Conservation (phyloP, 495 filamentous ascomycete genomes). For the Hypoxylon lienhwacheense region DNA sequence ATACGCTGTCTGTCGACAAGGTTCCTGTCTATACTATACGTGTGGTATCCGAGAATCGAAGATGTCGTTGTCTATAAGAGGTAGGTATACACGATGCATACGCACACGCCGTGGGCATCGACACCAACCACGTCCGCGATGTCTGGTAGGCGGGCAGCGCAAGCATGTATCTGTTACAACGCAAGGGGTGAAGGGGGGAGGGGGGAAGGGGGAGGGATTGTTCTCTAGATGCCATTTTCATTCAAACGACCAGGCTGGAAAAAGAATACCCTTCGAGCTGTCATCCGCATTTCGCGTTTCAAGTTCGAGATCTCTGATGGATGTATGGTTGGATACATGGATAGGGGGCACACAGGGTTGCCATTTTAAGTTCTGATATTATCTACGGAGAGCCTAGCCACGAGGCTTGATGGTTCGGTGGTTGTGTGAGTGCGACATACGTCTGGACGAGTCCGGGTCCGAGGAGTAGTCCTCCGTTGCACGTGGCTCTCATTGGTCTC, state of each 20-base stretch:
- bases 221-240: slow-evolving; percentile 20
- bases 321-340: no score
- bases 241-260: slow-evolving; percentile 19
- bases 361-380: slow-evolving; percentile 32
- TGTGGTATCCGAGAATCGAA: slow-evolving; percentile 4
- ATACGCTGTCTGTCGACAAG: slow-evolving; percentile 8
- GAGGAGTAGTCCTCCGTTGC: slow-evolving; percentile 3
- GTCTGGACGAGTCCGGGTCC: slow-evolving; percentile 2
- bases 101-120: no score
- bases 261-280: slow-evolving; percentile 16
- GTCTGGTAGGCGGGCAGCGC: neutral
- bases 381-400: slow-evolving; percentile 6
- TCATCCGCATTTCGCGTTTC: slow-evolving; percentile 28
- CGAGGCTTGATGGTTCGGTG: slow-evolving; percentile 5
- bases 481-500: slow-evolving; percentile 12
- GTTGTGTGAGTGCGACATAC: slow-evolving; percentile 8
- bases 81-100: slow-evolving; percentile 18
- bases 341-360: slow-evolving; percentile 12
- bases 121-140: slow-evolving; percentile 18
- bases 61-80: slow-evolving; percentile 2
- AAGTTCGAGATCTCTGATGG: slow-evolving; percentile 23
- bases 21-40: neutral
- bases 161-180: slow-evolving; percentile 4
- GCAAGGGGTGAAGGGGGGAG: no score
- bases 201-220: no score